Evolutionary conservation across 768 basidiomycete genomes (phyloP).

Genomic region (Gymnopilus dilepis): DNA sequence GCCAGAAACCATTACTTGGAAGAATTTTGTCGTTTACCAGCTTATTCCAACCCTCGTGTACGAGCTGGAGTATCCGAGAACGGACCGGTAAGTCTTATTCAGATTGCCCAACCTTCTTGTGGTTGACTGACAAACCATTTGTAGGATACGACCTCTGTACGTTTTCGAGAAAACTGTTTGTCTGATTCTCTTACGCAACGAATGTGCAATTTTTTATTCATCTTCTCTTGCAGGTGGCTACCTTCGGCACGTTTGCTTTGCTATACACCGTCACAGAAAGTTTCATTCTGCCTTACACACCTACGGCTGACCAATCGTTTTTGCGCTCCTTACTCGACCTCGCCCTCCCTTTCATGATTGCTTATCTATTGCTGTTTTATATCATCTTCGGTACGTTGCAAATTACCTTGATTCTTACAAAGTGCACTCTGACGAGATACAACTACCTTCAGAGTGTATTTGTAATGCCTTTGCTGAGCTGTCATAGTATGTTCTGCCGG

Average conservation of each 20-base stretch:
- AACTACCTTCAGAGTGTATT: constrained; percentile 78
- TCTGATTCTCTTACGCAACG: constrained; percentile 28
- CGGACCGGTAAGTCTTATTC: constrained; percentile 66
- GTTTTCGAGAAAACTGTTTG: constrained; percentile 74
- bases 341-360: constrained; percentile 91
- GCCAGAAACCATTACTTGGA: constrained; percentile 84
- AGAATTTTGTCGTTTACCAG: constrained; percentile 85
- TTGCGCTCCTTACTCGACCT: constrained; percentile 81
- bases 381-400: constrained; percentile 74
- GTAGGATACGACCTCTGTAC: constrained; percentile 77
- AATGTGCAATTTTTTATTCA: neutral
- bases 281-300: constrained; percentile 87
- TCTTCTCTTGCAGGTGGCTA: constrained; percentile 62
- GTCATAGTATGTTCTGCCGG: constrained; percentile 63
- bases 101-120: neutral
- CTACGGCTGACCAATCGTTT: constrained; percentile 72
- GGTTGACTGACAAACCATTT: neutral
- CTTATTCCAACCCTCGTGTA: constrained; percentile 93
- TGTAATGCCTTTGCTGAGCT: constrained; percentile 96
- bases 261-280: constrained; percentile 92
- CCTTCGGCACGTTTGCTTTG: constrained; percentile 95
- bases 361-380: constrained; percentile 86
- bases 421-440: neutral
- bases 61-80: constrained; percentile 94
- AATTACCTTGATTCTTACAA: neutral